Base-by-base conservation (phyloP, 78 protist species). In the Chrysochromulina tobinii region DNA sequence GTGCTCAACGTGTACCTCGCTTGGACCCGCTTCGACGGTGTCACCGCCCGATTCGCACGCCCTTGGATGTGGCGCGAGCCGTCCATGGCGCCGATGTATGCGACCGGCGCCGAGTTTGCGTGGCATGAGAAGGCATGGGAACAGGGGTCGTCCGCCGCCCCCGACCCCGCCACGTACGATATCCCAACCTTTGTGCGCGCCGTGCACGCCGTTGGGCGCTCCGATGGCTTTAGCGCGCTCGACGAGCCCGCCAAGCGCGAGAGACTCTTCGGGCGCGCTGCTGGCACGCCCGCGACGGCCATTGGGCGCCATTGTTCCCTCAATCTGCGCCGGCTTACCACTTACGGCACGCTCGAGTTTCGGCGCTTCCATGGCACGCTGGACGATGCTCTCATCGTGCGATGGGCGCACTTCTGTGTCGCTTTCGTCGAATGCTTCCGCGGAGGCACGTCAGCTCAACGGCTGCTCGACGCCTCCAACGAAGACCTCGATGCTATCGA, bases 351-450 rank as follows among this genome's bases (percentile, higher is more conserved):
- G n/a, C 12, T 77, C 61, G 85, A 77, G 85, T 48, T 77, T 8
- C 57, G 85, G 38, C 58, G 85, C 48, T 15, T 9, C 15, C 61
- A 77, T 61, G 85, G 27, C 23, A 53, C 25, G 38, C 3, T 50
- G 20, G 85, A 77, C 85, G 85, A 11, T 58, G 61, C 23, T 3
- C 3, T 15, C 48, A 3, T 77, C 14, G 20, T 51, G 61, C 61
- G 59, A 7, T 77, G 85, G 85, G 85, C 85, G 61, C 61, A 3
- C 85, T 50, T 77, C 61, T 77, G 85, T 61, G 59, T 50, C 48
- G 18, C 61, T 7, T 77, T 77, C 27, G 85, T 77, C 8, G 85
- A 77, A 61, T 1, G 27, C 38, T 77, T 77, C 59, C 18, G 23
- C 59, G 85, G 12, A 38, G 38, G 38, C 38, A 38, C 38, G 38